Evolutionary conservation across 352 stramenopile genomes (phyloP).

Genomic region (Hyaloperonospora arabidopsidis): DNA sequence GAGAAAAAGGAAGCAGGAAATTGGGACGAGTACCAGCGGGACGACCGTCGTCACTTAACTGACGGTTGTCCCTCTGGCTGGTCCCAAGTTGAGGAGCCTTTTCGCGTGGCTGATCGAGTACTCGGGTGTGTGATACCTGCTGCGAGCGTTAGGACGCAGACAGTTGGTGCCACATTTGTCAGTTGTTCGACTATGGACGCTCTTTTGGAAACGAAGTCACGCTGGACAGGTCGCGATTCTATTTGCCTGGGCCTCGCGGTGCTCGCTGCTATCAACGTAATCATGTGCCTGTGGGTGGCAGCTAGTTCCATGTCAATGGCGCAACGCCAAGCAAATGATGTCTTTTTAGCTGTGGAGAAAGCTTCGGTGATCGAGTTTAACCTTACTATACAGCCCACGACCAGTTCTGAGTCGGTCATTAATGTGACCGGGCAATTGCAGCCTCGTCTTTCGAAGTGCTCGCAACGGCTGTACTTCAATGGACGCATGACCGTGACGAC

Average conservation of each 20-base stretch:
- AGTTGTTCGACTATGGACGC: slow-evolving; percentile 13
- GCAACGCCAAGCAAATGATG: slow-evolving; percentile 15
- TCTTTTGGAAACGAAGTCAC: slow-evolving; percentile 7
- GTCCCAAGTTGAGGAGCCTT: neutral
- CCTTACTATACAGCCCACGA: slow-evolving; percentile 17
- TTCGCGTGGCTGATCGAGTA: neutral
- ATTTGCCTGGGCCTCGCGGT: slow-evolving; percentile 23
- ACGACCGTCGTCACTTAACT: neutral
- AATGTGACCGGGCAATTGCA: slow-evolving; percentile 25
- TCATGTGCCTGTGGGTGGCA: slow-evolving; percentile 30
- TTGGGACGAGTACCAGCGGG: slow-evolving; percentile 14
- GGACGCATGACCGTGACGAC: slow-evolving; percentile 22
- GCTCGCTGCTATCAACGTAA: slow-evolving; percentile 23
- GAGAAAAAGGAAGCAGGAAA: neutral
- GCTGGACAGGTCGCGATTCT: slow-evolving; percentile 21
- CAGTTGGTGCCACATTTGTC: slow-evolving; percentile 7
- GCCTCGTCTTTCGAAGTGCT: slow-evolving; percentile 31
- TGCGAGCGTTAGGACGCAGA: neutral
- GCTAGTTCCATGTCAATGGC: slow-evolving; percentile 15
- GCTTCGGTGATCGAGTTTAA: slow-evolving; percentile 30
- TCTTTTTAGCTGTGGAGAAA: slow-evolving; percentile 23
- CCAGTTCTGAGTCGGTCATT: slow-evolving; percentile 3
- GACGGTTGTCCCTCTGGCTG: neutral
- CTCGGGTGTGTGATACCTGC: neutral
- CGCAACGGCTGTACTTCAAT: slow-evolving; percentile 35